A percentile compares a stretch with the other conserved stretches of the same genome.
These are phyloP conservation scores for Rhodotorula glutinis DNA, from an alignment of 1,284 basidiomycete genomes.

Conservation along the genomic window DNA sequence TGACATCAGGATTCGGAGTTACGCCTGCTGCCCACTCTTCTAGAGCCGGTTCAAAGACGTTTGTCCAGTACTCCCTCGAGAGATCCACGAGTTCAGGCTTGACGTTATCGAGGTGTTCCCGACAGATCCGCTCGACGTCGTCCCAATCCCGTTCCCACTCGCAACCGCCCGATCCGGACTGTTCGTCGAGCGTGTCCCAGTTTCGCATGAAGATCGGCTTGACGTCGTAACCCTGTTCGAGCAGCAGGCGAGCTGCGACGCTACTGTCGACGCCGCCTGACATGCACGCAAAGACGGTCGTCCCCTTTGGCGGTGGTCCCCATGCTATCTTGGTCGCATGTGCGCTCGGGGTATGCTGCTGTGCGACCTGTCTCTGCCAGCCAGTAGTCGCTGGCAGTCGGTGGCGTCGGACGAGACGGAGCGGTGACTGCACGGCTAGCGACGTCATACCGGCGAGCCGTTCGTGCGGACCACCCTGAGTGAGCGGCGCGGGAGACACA, in stretches of 20 bases:
- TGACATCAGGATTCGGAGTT: conserved; percentile 92
- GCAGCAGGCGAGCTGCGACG: conserved; percentile 71
- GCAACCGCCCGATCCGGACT: conserved; percentile 63
- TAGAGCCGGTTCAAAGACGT: conserved; percentile 80
- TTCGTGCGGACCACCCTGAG: too few relatives aligned
- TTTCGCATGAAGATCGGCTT: conserved; percentile 91
- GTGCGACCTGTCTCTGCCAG: too few relatives aligned
- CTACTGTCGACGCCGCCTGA: conserved; percentile 96
- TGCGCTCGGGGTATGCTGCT: too few relatives aligned
- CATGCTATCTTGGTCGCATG: not conserved
- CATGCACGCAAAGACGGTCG: conserved; percentile 76
- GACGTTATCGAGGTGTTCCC: conserved; percentile 42
- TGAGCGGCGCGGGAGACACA: too few relatives aligned
- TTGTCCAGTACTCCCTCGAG: conserved; percentile 79
- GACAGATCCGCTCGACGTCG: conserved; percentile 78
- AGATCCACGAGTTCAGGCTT: conserved; percentile 64
- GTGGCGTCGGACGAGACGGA: too few relatives aligned
- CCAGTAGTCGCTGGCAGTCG: too few relatives aligned
- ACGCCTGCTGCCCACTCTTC: conserved; percentile 68
- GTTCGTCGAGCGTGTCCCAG: conserved; percentile 60
- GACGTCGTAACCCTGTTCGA: conserved; percentile 71
- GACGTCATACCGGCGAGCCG: too few relatives aligned
- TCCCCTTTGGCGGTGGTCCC: conserved; percentile 9
- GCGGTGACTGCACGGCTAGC: too few relatives aligned
- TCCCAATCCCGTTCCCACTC: conserved; percentile 95